Base-by-base conservation (phyloP, 768 basidiomycete genomes). In the Auriscalpium vulgare region DNA sequence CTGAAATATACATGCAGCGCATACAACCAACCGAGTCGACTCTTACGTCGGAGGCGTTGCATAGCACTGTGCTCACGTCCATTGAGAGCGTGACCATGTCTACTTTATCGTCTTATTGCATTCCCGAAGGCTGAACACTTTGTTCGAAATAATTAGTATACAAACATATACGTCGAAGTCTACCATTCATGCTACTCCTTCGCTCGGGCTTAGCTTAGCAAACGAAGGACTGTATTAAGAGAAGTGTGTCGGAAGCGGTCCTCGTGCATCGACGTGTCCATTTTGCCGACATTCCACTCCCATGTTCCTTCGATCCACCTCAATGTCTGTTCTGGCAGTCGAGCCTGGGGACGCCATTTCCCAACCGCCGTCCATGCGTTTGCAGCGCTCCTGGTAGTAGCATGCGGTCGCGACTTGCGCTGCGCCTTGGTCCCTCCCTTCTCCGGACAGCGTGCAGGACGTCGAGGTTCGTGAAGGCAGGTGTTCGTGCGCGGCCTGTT, bases 321-420 rank as follows among this genome's bases (percentile, higher is more conserved):
- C 83, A 57, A 87, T 74, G 23, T 86, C 85, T 36, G 80, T 83
- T 64, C 82, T 85, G 36, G 78, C n/a, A 75, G 17, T 80, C 80
- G 47, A 87, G 71, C 77, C 81, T 71, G 47, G 82, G 75, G 34
- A 88, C 81, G n/a, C 85, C 85, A n/a, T 75, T 23, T 84, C 82
- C 84, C 83, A 85, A 11, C 82, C 83, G 2, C 80, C 83, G 29
- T 82, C 83, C 66, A 79, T 75, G 60, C 72, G 75, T 54, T 73
- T 70, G 57, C 85, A 87, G 36, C 85, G 72, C 59, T 75, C 75
- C 66, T 86, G 80, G 61, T 86, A 87, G 35, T 83, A 83, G 29
- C 72, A 72, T 16, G 82, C 75, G 16, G 82, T 29, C 3, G 23
- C 23, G 5, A 76, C 59, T 78, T 79, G 50, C 82, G 75, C 65